Evolutionary conservation across 1,284 basidiomycete genomes (phyloP), one percentile per base, ranked within the genome.

Genomic region (Pseudomicrostroma phylloplanum): DNA sequence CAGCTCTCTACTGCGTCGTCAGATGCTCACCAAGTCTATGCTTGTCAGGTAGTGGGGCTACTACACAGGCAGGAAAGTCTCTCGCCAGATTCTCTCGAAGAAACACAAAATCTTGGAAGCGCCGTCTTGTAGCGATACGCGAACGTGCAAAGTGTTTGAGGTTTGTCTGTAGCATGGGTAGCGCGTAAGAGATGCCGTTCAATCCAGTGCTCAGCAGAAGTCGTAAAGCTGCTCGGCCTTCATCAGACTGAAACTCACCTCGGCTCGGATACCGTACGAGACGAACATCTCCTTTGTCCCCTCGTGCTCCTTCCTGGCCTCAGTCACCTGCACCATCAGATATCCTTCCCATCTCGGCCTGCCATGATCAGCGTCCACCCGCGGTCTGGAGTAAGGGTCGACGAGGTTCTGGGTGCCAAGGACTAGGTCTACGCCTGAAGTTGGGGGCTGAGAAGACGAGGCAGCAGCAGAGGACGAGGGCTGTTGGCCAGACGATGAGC

Each of bases 71-170:
- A 2, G 92, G 92, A 76, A 97, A 99, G 80, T 93, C 89, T 81
- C 88, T 88, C 21, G 86, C 85, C 40, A 99, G 86, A 73, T 96
- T 86, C 57, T 96, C 88, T 65, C 90, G 84, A 42, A 99, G 82
- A 79, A 98, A 98, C 42, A 90, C 89, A 80, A 99, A 99, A 81
- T 99, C 96, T 76, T 94, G 91, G 82, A 96, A 99, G 26, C 94
- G 86, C 65, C 94, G 85, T 59, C 94, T 86, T 15, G 89, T 83
- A 6, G 87, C 83, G 82, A 51, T 86, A 85, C 26, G 88, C 86
- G 83, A 68, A 17, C 68, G 63, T 3, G 70, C 63, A 58, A 89
- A 97, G 82, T 87, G 89, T 26, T 85, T 84, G 21, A 89, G 84
- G 72, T 87, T 90, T 30, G 90, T 92, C 90, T 92, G 76, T 42